A percentile compares a stretch with the other conserved stretches of the same genome.
These are phyloP conservation scores for Closterium sp. DNA, from an alignment of 139 green algal species.

Conservation along the genomic window DNA sequence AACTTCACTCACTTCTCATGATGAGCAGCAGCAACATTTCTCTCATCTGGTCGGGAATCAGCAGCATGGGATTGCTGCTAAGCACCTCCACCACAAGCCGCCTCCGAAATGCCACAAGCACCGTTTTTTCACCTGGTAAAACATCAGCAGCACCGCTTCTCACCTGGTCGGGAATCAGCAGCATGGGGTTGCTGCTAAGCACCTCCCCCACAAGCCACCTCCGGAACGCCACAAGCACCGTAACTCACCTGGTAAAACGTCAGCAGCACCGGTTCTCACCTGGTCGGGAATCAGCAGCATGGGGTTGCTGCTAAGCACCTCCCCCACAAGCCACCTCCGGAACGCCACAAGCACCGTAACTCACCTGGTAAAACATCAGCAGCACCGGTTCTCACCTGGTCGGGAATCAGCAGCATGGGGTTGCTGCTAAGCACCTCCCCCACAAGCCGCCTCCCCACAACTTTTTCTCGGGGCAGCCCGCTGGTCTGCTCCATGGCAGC, in stretches of 20 bases:
- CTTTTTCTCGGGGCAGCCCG: constrained; percentile 15
- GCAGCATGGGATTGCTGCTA: constrained; percentile 29
- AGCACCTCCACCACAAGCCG: constrained; percentile 39
- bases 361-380: not conserved
- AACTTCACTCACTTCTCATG: too few relatives aligned
- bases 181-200: constrained; percentile 31
- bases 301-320: constrained; percentile 36
- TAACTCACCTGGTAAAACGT: too few relatives aligned
- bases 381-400: not conserved
- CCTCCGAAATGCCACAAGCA: too few relatives aligned
- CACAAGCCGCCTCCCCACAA: constrained; percentile 19
- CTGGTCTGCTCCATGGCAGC: constrained; percentile 15
- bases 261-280: not conserved
- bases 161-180: constrained; percentile 19
- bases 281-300: constrained; percentile 23
- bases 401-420: too few relatives aligned
- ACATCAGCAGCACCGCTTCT: too few relatives aligned
- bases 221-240: too few relatives aligned
- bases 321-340: constrained; percentile 19
- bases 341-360: too few relatives aligned
- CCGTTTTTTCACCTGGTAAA: too few relatives aligned
- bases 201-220: constrained; percentile 32
- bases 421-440: too few relatives aligned
- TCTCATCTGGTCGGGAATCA: constrained; percentile 14
- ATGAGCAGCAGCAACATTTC: not conserved